Evolutionary conservation across 345 rosid species (phyloP).

Genomic region (Heritiera fomes): DNA sequence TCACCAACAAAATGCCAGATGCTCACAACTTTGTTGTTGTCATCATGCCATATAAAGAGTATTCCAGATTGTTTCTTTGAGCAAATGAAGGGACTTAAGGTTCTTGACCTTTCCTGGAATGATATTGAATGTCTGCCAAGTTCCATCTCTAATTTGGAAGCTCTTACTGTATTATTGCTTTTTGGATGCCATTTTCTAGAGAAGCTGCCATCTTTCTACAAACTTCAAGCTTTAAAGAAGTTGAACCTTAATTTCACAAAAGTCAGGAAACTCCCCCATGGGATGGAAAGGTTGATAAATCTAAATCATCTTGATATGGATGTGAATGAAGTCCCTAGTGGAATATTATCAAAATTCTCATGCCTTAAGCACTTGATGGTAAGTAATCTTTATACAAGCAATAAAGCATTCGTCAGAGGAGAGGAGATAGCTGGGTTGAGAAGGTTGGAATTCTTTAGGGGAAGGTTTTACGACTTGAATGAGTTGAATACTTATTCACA

Average conservation of each 20-base stretch:
- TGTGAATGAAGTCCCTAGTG: not conserved
- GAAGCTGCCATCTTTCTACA: conserved; percentile 27
- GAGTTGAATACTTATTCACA: not conserved
- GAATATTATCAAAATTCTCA: conserved; percentile 12
- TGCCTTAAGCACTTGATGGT: conserved; percentile 6
- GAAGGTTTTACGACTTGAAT: not conserved
- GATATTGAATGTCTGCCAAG: no score
- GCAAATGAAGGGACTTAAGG: no score
- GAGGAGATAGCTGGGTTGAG: conserved; percentile 20
- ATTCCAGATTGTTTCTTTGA: not conserved
- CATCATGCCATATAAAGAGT: no score
- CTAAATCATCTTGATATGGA: conserved; percentile 20
- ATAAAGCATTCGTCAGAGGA: not conserved
- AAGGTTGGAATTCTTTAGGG: conserved; percentile 13
- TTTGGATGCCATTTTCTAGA: fast-evolving
- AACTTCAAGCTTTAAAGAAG: not conserved
- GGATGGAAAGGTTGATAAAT: no score
- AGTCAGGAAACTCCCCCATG: no score
- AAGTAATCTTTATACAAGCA: not conserved
- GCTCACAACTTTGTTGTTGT: not conserved
- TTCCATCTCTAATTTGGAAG: not conserved
- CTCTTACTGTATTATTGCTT: conserved; percentile 23
- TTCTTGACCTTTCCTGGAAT: no score
- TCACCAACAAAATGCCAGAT: conserved; percentile 22
- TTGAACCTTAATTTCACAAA: no score